Evolutionary conservation across 2,329 filamentous ascomycete species (phyloP), one percentile per base, ranked within the genome.

Genomic region (Aspergillus sp.): DNA sequence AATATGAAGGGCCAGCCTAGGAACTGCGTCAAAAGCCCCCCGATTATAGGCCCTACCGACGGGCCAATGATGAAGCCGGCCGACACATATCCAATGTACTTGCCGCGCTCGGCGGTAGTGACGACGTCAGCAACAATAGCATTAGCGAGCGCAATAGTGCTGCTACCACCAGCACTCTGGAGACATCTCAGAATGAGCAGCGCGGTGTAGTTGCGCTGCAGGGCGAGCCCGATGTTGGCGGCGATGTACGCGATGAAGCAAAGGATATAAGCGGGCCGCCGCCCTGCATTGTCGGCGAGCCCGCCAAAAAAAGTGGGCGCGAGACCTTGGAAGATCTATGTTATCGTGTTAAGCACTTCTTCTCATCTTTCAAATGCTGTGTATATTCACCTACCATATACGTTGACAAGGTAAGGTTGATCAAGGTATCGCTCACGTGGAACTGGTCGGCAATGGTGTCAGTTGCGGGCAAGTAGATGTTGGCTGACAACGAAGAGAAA

Each of bases 1-100:
- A 90, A 90, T 58, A 89, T 86, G 55, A 63, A 68, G 21, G 66
- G 78, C 88, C 88, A 91, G 15, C 86, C 84, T 0, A 89, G 80
- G 64, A 84, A 88, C 65, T 89, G 79, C 17, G 82, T 82, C 17
- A 91, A 72, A 1, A 90, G 63, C 0, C 88, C 89, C 15, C 89
- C 88, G 2, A 91, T 76, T 1, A 89, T 80, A 0, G 88, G 87
- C 0, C 84, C 76, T 0, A 89, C 69, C 3, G 79, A 70, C 2
- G 79, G 78, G 0, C 77, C 80, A 6, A 79, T 58, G 57, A 88
- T 81, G 57, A 82, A 84, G 9, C 90, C 91, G 69, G 56, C 58
- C 7, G 39, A 49, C 89, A 80, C 72, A 28, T 75, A 73, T 9
- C 73, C 76, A 70, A 79, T 79, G 51, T 79, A 79, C 30, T 65